phyloP scores from a whole-genome alignment of 495 filamentous ascomycete species.

The Hyaloscypha hepaticicola region DNA sequence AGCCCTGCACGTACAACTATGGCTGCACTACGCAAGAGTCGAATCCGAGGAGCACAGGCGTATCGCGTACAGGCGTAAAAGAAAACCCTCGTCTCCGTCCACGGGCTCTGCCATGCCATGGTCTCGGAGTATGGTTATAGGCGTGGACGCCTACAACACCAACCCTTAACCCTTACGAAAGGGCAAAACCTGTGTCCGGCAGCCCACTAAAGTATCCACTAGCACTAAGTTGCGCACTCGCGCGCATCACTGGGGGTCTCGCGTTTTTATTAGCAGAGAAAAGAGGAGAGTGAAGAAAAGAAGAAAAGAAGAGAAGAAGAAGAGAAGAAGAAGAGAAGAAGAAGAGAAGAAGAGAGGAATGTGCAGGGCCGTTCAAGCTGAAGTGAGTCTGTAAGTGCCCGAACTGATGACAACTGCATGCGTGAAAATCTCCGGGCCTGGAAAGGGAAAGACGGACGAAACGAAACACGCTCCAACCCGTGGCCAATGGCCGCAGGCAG shows the following conservation, averaged over 20 bases:
- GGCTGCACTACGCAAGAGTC: neutral
- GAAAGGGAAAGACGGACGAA: slow-evolving; percentile 7
- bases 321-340: neutral
- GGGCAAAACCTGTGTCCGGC: neutral
- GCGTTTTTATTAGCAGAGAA: neutral
- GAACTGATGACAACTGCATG: neutral
- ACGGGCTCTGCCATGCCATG: neutral
- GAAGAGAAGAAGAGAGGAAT: neutral
- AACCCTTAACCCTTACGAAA: neutral
- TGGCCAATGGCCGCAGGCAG: neutral
- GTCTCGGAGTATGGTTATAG: neutral
- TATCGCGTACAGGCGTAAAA: neutral
- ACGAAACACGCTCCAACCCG: slow-evolving; percentile 4
- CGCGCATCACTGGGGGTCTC: neutral
- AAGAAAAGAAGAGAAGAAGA: neutral
- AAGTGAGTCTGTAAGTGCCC: neutral
- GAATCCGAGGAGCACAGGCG: neutral
- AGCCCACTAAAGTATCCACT: neutral
- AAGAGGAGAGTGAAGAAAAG: neutral
- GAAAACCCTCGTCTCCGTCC: neutral
- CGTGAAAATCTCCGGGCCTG: slow-evolving; percentile 1
- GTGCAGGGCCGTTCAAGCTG: neutral
- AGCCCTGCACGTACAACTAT: neutral
- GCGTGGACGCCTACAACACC: neutral
- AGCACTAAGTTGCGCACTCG: neutral